phyloP scores from a whole-genome alignment of 2,329 filamentous ascomycete species.

The Penicillium sp. region DNA sequence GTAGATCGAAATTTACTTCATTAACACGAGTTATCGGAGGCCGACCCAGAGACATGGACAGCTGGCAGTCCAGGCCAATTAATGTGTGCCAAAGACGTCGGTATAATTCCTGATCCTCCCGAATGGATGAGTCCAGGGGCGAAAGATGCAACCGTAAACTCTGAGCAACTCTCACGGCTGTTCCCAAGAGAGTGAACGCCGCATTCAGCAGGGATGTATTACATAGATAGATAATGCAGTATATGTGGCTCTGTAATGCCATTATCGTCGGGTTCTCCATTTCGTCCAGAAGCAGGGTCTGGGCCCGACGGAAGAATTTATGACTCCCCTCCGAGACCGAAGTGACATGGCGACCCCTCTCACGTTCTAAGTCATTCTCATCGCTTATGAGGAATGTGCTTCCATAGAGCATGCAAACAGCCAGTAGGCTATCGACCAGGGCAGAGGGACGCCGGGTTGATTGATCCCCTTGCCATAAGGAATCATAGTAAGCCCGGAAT shows the following conservation, averaged over 20 bases:
- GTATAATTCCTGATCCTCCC: conserved; percentile 43
- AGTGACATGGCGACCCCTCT: conserved; percentile 16
- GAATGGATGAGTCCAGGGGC: conserved; percentile 28
- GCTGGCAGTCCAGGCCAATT: conserved; percentile 50
- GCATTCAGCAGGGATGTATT: conserved; percentile 51
- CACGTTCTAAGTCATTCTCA: conserved; percentile 25
- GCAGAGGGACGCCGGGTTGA: conserved; percentile 44
- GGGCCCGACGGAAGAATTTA: conserved; percentile 50
- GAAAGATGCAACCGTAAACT: conserved; percentile 48
- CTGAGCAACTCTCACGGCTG: conserved; percentile 48
- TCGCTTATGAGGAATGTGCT: conserved; percentile 24
- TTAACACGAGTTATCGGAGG: conserved; percentile 39
- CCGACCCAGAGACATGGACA: conserved; percentile 48
- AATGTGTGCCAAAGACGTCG: conserved; percentile 55
- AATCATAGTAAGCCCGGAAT: conserved; percentile 47
- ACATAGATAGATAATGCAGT: conserved; percentile 48
- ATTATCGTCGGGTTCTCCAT: conserved; percentile 50
- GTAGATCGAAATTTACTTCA: conserved; percentile 32
- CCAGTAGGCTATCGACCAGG: conserved; percentile 53
- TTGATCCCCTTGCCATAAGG: conserved; percentile 35
- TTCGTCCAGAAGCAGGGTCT: conserved; percentile 46
- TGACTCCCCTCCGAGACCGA: conserved; percentile 39
- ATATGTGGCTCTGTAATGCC: conserved; percentile 51
- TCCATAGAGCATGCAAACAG: conserved; percentile 52
- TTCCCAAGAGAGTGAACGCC: conserved; percentile 41